Conservation (phyloP, 176 grass and related monocot species). For the Luzula sylvatica region DNA sequence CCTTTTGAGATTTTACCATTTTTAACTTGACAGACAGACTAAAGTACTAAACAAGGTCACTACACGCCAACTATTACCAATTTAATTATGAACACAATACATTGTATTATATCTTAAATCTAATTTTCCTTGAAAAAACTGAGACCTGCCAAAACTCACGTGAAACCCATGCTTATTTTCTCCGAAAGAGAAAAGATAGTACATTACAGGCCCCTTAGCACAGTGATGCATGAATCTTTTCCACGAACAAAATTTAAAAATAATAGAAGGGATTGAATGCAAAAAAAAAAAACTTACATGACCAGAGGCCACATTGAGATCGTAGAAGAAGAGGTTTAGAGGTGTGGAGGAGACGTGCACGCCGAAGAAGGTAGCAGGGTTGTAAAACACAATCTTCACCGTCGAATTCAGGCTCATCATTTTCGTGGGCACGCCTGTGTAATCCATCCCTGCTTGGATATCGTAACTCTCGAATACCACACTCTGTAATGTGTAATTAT, state of each 20-base stretch:
- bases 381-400: conserved; percentile 73
- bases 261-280: background rate
- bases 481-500: conserved; percentile 26
- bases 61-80: background rate
- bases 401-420: conserved; percentile 92
- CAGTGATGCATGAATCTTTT: background rate
- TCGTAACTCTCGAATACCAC: conserved; percentile 92
- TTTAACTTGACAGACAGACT: background rate
- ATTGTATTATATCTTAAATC: conserved; percentile 1
- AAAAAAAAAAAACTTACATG: conserved; percentile 31
- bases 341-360: conserved; percentile 83
- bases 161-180: conserved; percentile 6
- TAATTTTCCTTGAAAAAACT: background rate
- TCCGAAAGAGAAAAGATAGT: conserved; percentile 2
- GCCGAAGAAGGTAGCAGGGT: conserved; percentile 93
- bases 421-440: conserved; percentile 88
- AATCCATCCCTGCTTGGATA: conserved; percentile 91
- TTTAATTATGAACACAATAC: background rate
- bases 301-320: conserved; percentile 78
- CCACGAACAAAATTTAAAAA: background rate
- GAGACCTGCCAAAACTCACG: conserved; percentile 12
- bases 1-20: background rate
- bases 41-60: background rate
- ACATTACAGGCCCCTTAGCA: background rate
- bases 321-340: conserved; percentile 58